Base-by-base conservation (phyloP, 2,329 filamentous ascomycete species). In the Aspergillus sp. region DNA sequence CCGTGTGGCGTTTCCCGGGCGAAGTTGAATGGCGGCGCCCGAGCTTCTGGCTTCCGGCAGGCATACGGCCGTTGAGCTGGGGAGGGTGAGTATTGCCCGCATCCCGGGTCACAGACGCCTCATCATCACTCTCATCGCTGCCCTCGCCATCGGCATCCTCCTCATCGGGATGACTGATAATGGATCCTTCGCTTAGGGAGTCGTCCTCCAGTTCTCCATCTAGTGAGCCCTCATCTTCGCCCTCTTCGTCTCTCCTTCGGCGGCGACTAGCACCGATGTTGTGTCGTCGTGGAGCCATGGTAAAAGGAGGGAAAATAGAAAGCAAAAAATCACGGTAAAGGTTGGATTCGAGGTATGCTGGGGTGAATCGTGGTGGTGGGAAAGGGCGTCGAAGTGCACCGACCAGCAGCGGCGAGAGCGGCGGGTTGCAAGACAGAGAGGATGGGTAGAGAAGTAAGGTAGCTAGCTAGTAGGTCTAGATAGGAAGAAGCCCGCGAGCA, bases 131-230 rank as follows among this genome's bases (percentile, higher is more conserved):
- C 54, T 80, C 77, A 68, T 86, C 84, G 69, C 83, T 86, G 64
- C 81, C 83, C 71, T 86, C 84, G n/a, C 77, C 82, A 69, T 85
- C 84, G 59, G 81, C 84, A 69, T 87, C 83, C 63, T 86, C 83
- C 58, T 84, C 83, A 54, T 86, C 84, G 49, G 78, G 78, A 62
- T 86, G 83, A 66, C 81, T 87, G 63, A 82, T 78, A 21, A 80
- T 75, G 11, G 86, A 88, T 39, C 79, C 82, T 71, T 88, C 86
- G 72, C 85, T 88, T 75, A 87, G 77, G 42, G 86, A 88, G 71
- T 88, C 86, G 66, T 87, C 85, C 54, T 84, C 82, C 59, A 83
- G 66, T 57, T 81, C 81, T 42, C 79, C 83, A 54, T 78, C 79
- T 62, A 83, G 61, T 48, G 78, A 81, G 52, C 75, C 76, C 62